Conservation (phyloP, 2,329 filamentous ascomycete genomes). For the Penicillium nordicum region DNA sequence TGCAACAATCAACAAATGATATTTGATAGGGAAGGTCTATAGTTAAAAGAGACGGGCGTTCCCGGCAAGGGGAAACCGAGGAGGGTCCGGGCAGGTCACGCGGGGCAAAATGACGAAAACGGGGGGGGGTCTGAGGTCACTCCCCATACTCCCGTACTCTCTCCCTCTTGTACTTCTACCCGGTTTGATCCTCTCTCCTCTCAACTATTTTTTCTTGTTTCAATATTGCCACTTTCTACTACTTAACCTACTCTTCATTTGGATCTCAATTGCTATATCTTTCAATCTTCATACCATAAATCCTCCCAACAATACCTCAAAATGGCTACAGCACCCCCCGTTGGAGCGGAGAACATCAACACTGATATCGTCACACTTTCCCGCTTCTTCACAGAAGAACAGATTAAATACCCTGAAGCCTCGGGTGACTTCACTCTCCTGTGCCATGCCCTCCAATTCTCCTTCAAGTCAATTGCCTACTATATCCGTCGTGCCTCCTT, state of each 20-base stretch:
- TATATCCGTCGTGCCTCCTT: constrained; percentile 95
- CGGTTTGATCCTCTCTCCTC: constrained; percentile 12
- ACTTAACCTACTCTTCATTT: neutral
- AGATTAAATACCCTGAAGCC: constrained; percentile 86
- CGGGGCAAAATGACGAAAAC: constrained; percentile 26
- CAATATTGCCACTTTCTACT: neutral
- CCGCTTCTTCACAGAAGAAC: constrained; percentile 93
- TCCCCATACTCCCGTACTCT: constrained; percentile 22
- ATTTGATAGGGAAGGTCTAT: neutral
- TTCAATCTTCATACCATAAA: constrained; percentile 2
- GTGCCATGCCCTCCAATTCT: constrained; percentile 97
- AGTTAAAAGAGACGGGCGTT: constrained; percentile 7
- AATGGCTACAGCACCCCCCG: constrained; percentile 49
- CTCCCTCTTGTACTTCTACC: constrained; percentile 21
- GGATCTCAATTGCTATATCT: neutral
- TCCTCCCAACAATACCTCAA: constrained; percentile 3
- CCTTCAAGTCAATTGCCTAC: constrained; percentile 99
- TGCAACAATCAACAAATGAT: neutral
- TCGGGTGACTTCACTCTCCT: constrained; percentile 99
- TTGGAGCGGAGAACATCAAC: constrained; percentile 76
- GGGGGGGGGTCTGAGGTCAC: constrained; percentile 13
- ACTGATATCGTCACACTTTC: constrained; percentile 95
- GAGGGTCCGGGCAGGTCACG: constrained; percentile 13
- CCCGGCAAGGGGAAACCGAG: constrained; percentile 17
- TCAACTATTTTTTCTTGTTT: constrained; percentile 8